Evolutionary conservation across 2,329 filamentous ascomycete genomes (phyloP), one percentile per base, ranked within the genome.

Genomic region (Cercospora janseana): DNA sequence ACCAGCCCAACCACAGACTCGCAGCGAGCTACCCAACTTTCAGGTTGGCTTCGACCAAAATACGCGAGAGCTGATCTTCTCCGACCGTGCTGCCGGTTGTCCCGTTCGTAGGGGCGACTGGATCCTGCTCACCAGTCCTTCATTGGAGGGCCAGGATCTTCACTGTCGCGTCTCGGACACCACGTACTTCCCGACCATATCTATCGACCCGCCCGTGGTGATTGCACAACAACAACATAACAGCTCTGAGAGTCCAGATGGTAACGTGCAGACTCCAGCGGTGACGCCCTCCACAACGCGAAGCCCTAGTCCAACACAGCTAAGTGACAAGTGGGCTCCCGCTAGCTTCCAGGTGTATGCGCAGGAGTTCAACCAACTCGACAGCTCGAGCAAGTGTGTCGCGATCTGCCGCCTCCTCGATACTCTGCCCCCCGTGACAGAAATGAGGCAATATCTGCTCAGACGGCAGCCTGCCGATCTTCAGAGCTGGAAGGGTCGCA

Each of bases 341-440:
- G 70, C 67, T 2, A 63, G 53, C 5, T 71, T 74, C 48, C 63
- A 69, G 32, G 56, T 75, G 6, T 86, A 82, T 60, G 67, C 77
- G 45, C 66, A 73, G 10, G 78, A 83, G 44, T 80, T 87, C 38
- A 81, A 86, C 52, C 70, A 76, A 2, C 63, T 87, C 9, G 23
- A 61, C 0, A 59, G 71, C 0, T 1, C 26, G 0, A 60, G 69
- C 2, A 85, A 84, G 61, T 69, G 70, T 20, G 68, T 74, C 3
- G 69, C 70, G 1, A 77, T 82, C 9, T 72, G 81, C 46, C 64
- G 69, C 3, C 63, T 82, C 15, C 69, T 88, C 0, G 72, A 80
- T 9, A 74, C 78, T 1, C 70, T 89, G 2, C 87, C 87, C 0
- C 69, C 77, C 1, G 77, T 91, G 3, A 61, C 71, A 9, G 71